Evolutionary conservation across 345 rosid genomes (phyloP).

Genomic region (Aegle marmelos): DNA sequence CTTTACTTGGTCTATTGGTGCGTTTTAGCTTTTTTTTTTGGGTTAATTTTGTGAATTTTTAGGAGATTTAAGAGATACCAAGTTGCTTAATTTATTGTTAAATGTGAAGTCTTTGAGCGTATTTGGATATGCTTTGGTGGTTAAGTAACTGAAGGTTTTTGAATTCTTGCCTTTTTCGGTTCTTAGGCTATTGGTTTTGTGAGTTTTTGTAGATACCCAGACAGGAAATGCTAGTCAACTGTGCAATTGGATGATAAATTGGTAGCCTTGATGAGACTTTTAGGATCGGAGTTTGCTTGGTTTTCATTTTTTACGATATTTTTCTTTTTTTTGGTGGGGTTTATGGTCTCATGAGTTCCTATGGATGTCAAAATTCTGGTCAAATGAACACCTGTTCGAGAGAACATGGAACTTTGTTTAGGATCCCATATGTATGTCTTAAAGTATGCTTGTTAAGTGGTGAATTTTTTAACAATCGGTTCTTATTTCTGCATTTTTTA

Average conservation of each 20-base stretch:
- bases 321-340: background rate
- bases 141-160: background rate
- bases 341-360: background rate
- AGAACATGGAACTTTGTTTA: background rate
- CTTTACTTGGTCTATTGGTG: background rate
- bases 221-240: constrained; percentile 6
- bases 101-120: constrained; percentile 19
- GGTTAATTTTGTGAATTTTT: background rate
- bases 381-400: background rate
- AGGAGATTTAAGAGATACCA: constrained; percentile 7
- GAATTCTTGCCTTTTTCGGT: background rate
- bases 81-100: constrained; percentile 13
- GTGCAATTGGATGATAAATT: constrained; percentile 1
- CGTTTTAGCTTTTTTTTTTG: background rate
- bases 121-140: background rate
- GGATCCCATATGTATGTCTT: too few species aligned
- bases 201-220: constrained; percentile 6
- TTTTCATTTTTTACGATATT: background rate
- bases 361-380: constrained; percentile 3
- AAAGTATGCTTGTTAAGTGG: background rate
- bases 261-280: background rate
- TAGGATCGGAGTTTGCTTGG: background rate
- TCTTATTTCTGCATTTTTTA: background rate
- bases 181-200: background rate
- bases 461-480: background rate